Evolutionary conservation across 345 rosid species (phyloP), one percentile per base, ranked within the genome.

Genomic region (Pseudoturritis turrita): DNA sequence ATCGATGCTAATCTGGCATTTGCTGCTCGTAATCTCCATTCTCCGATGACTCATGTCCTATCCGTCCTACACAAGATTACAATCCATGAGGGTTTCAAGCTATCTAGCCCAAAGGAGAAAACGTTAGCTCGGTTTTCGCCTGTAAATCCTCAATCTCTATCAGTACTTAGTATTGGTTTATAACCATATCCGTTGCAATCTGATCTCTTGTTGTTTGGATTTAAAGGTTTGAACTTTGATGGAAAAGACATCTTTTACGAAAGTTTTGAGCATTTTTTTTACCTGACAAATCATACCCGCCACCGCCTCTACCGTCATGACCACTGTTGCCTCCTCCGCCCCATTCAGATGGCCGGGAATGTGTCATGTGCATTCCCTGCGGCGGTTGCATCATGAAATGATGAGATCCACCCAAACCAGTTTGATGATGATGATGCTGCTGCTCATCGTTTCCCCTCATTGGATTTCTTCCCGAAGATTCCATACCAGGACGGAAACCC

Each of bases 231-330:
- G 14, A 46, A 31, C 14, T 57, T 45, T 57, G 35, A 69, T 56
- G 8, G 35, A 22, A 14, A 69, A 13, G n/a, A n/a, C 19, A 46
- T 47, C 15, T 60, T 47, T 26, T 12, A 0, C 50, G 46, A 69
- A 68, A 52, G 57, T 45, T 37, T 28, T 19, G 23, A 54, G 22
- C 4, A 33, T 33, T 21, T 54, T 47, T 4, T 15, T 19, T 81
- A 84, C 96, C 96, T 79, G 87, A 71, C 47, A 85, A 71, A 1
- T 89, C 91, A 77, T 77, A 87, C 22, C 82, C 81, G 2, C 71
- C 29, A 62, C 62, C 49, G 35, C 39, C 73, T 74, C 78, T 66
- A 51, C 47, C 73, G 10, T 74, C 78, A 67, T 59, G 78, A 50
- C 78, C 49, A 10, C 39, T 67, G 49, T 67, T 67, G 45, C 54